Evolutionary conservation across 2,329 filamentous ascomycete genomes (phyloP).

Genomic region (Claviceps capensis): DNA sequence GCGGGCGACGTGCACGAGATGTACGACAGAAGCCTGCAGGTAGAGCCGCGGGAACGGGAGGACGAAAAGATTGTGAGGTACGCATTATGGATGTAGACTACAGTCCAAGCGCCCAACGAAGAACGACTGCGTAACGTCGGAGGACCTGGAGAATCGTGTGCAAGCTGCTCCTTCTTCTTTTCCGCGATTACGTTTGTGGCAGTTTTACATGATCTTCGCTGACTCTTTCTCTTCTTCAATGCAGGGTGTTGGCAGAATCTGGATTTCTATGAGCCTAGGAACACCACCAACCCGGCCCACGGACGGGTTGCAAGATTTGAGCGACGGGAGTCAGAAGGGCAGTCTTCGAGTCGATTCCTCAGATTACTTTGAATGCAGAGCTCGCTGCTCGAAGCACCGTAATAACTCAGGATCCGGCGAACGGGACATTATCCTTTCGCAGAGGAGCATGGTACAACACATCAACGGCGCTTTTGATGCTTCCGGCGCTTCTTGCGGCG

Average conservation of each 20-base stretch:
- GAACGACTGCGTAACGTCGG: background rate
- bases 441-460: background rate
- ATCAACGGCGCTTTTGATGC: too few relatives aligned
- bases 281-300: background rate
- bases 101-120: background rate
- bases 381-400: background rate
- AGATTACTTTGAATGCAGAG: background rate
- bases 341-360: background rate
- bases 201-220: background rate
- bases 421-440: too few relatives aligned
- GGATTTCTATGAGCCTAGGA: constrained; percentile 37
- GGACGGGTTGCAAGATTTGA: background rate
- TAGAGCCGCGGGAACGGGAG: constrained; percentile 91
- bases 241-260: constrained; percentile 46
- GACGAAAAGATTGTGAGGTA: constrained; percentile 99
- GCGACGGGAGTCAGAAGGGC: background rate
- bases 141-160: background rate
- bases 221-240: constrained; percentile 7
- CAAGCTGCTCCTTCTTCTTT: background rate
- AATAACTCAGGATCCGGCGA: background rate
- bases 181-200: background rate
- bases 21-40: constrained; percentile 91
- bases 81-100: constrained; percentile 23
- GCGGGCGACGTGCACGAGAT: constrained; percentile 97
- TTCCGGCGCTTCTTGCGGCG: too few relatives aligned